Conservation (phyloP, 2,329 filamentous ascomycete genomes). For the Aspergillus flavus region DNA sequence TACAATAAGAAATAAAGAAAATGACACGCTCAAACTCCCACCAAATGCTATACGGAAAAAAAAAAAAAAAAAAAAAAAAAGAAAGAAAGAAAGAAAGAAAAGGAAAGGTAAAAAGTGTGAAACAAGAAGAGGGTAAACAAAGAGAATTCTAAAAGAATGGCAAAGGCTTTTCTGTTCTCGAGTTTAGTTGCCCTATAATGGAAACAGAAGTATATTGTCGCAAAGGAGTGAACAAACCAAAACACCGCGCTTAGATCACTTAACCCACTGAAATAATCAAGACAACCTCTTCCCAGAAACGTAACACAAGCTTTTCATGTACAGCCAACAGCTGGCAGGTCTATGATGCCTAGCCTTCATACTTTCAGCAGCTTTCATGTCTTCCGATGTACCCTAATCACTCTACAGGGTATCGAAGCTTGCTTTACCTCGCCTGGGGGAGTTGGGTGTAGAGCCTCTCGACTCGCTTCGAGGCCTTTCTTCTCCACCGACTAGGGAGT, state of each 20-base stretch:
- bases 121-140: not conserved
- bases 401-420: constrained; percentile 2
- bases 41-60: not conserved
- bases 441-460: constrained; percentile 16
- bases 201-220: not conserved
- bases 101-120: not conserved
- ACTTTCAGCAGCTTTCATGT: not conserved
- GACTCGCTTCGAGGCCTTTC: constrained; percentile 17
- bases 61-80: not conserved
- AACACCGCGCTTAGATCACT: not conserved
- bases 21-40: constrained; percentile 5
- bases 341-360: not conserved
- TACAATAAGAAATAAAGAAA: not conserved
- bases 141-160: not conserved
- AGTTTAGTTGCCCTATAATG: not conserved
- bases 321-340: not conserved
- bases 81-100: not conserved
- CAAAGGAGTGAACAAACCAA: constrained; percentile 6
- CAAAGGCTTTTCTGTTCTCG: not conserved
- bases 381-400: not conserved
- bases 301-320: not conserved
- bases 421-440: not conserved
- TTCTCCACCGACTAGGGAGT: constrained; percentile 15
- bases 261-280: not conserved
- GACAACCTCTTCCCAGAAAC: not conserved